Evolutionary conservation across 306 rosid genomes (phyloP).

Genomic region (Ceratonia siliqua): DNA sequence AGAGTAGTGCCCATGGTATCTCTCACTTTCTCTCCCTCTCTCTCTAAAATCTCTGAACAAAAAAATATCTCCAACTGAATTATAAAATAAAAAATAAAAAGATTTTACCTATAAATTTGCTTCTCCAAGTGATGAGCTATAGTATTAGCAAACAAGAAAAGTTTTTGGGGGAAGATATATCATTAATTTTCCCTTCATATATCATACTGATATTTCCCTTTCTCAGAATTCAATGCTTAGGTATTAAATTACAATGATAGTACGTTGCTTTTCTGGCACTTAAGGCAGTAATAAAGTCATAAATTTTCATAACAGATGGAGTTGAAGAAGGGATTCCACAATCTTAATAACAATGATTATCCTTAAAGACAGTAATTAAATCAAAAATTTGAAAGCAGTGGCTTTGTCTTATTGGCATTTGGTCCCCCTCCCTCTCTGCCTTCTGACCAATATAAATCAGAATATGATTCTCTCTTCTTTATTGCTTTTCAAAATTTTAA

Average conservation of each 20-base stretch:
- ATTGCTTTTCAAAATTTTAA: constrained; percentile 19
- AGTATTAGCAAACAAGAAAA: background rate
- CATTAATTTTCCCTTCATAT: background rate
- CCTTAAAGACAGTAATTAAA: constrained; percentile 42
- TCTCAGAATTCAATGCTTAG: constrained; percentile 29
- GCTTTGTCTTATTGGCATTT: constrained; percentile 47
- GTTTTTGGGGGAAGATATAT: background rate
- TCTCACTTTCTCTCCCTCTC: constrained; percentile 31
- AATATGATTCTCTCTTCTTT: constrained; percentile 44
- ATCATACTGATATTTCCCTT: background rate
- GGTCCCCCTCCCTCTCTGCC: constrained; percentile 37
- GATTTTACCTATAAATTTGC: background rate
- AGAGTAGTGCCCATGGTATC: constrained; percentile 48
- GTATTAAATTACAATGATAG: constrained; percentile 20
- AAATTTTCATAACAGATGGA: constrained; percentile 25
- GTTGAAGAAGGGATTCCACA: constrained; percentile 37
- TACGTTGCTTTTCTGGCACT: constrained; percentile 33
- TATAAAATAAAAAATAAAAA: too few species aligned
- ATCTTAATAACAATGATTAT: constrained; percentile 39
- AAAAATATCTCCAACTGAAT: constrained; percentile 11
- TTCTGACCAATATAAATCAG: constrained; percentile 42
- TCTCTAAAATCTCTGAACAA: too few species aligned
- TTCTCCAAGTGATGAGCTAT: background rate
- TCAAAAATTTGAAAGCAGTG: constrained; percentile 26
- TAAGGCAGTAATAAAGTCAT: constrained; percentile 28